Percentiles rank a stretch among this genome's conserved stretches.
Conservation (phyloP, 2,329 filamentous ascomycete species). For the Fonsecaea erecta region DNA sequence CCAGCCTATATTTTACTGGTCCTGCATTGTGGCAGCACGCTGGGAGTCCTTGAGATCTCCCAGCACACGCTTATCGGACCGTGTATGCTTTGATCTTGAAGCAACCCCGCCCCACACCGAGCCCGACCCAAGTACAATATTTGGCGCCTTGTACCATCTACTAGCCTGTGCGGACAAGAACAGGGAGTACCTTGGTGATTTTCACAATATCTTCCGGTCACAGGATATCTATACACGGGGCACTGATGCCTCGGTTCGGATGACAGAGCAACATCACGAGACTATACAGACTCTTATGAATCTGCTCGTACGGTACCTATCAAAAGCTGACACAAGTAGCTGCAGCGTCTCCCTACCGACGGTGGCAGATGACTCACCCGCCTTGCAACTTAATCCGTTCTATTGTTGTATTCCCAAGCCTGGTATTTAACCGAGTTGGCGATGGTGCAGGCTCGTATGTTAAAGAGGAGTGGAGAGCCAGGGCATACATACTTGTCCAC, state of each 20-base stretch:
- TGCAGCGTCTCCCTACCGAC: not conserved
- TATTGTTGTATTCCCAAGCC: not conserved
- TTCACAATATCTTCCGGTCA: not conserved
- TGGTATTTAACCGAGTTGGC: not conserved
- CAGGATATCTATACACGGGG: not conserved
- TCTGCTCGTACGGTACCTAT: not conserved
- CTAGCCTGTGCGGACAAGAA: not conserved
- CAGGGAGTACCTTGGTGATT: not conserved
- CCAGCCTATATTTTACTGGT: constrained; percentile 7
- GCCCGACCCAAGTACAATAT: constrained; percentile 1
- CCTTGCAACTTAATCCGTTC: not conserved
- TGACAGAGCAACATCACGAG: not conserved
- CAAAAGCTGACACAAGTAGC: not conserved
- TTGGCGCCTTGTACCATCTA: constrained; percentile 3
- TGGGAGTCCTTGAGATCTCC: constrained; percentile 2
- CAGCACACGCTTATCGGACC: not conserved
- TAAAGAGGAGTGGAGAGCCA: not conserved
- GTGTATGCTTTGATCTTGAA: constrained; percentile 14
- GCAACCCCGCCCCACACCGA: not conserved
- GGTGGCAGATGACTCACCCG: not conserved
- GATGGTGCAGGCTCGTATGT: not conserved
- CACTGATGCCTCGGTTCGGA: not conserved
- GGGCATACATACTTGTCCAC: not conserved
- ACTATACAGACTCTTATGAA: not conserved
- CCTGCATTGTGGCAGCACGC: not conserved